These are phyloP conservation scores for Globisporangium middletonii DNA, from an alignment of 352 stramenopile genomes.

Conservation along the genomic window DNA sequence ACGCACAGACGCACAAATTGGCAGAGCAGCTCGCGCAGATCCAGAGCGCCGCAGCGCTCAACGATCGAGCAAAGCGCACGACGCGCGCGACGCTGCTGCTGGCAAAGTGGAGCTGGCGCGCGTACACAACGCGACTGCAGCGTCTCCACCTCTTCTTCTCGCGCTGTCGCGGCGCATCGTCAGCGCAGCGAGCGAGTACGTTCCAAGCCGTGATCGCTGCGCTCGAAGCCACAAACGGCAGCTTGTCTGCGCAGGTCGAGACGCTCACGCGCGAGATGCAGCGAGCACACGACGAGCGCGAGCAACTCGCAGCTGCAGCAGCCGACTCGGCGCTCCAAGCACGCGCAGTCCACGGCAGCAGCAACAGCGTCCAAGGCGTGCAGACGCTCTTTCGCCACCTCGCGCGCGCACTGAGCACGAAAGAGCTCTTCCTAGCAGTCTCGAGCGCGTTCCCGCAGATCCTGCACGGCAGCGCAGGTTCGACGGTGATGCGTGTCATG, in stretches of 20 bases:
- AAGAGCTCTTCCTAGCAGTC: constrained; percentile 42
- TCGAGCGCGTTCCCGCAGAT: constrained; percentile 32
- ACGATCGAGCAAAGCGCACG: neutral
- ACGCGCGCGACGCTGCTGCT: constrained; percentile 14
- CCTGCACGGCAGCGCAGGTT: constrained; percentile 32
- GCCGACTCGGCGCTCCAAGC: neutral
- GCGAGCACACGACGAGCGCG: neutral
- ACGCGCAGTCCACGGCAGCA: constrained; percentile 8
- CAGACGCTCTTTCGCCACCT: constrained; percentile 47
- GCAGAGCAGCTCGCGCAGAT: neutral
- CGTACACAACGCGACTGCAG: constrained; percentile 28
- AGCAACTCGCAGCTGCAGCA: neutral
- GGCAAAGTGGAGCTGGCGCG: constrained; percentile 43
- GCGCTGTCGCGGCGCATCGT: constrained; percentile 12
- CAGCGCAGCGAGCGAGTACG: neutral
- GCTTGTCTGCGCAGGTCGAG: neutral
- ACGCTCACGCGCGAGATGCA: neutral
- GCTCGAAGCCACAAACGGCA: neutral
- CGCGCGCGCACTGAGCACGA: constrained; percentile 20
- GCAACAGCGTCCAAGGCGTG: constrained; percentile 13
- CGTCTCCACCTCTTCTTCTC: constrained; percentile 34
- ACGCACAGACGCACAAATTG: neutral
- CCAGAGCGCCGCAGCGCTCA: neutral
- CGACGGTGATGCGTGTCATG: neutral
- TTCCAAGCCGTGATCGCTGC: neutral